Conservation (phyloP, 305 asterid genomes). For the Fraxinus ornus region DNA sequence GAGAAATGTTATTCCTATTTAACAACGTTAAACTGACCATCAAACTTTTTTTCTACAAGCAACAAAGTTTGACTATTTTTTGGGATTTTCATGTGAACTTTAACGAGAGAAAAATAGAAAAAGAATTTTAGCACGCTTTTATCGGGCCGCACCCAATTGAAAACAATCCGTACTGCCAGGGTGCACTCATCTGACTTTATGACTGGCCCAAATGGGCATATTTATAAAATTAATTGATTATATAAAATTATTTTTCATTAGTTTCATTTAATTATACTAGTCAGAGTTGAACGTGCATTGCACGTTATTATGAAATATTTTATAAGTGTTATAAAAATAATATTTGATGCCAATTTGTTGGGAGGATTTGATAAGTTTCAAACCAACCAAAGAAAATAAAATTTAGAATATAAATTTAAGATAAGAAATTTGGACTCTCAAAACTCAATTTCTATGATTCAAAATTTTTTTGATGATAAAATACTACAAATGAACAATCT, state of each 20-base stretch:
- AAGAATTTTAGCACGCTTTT: constrained; percentile 17
- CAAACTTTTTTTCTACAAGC: constrained; percentile 22
- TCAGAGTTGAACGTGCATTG: no score
- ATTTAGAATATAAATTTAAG: no score
- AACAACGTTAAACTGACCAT: constrained; percentile 40
- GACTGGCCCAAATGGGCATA: not conserved
- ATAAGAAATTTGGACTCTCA: no score
- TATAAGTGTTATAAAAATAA: no score
- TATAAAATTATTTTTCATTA: no score
- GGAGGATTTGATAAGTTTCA: no score
- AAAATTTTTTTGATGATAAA: no score
- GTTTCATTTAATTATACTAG: not conserved
- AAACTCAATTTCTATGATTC: no score
- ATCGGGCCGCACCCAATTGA: constrained; percentile 11
- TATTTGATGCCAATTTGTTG: no score
- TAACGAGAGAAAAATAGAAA: not conserved
- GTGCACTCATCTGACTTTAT: not conserved
- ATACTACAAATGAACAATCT: no score
- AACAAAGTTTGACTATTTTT: constrained; percentile 21
- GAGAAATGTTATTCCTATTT: constrained; percentile 42
- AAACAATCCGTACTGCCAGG: constrained; percentile 9
- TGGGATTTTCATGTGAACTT: constrained; percentile 27
- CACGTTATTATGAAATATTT: no score
- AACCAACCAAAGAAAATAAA: no score
- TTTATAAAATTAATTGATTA: not conserved